A percentile compares a stretch with the other conserved stretches of the same genome.
Conservation (phyloP, 2,329 filamentous ascomycete species). For the Penicillium sp. region DNA sequence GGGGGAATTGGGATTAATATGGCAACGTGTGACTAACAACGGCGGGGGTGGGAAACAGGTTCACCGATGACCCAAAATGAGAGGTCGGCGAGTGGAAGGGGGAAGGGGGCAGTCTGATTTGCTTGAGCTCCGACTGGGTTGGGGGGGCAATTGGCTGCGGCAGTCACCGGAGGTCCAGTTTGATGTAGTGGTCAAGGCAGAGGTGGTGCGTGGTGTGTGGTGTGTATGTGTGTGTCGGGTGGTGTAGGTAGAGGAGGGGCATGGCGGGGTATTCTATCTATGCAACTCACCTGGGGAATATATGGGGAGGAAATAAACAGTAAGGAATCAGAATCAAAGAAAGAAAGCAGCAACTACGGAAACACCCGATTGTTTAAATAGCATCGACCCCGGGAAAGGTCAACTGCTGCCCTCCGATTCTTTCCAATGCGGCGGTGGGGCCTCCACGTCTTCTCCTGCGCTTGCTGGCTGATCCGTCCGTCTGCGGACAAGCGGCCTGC, state of each 20-base stretch:
- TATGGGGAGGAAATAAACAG: slow-evolving; percentile 10
- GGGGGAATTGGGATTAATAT: slow-evolving; percentile 23
- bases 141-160: slow-evolving; percentile 20
- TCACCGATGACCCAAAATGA: slow-evolving; percentile 49
- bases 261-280: slow-evolving; percentile 24
- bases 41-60: slow-evolving; percentile 30
- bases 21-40: slow-evolving; percentile 36
- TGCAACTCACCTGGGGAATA: slow-evolving; percentile 22
- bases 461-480: slow-evolving; percentile 36
- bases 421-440: slow-evolving; percentile 45
- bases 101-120: slow-evolving; percentile 22
- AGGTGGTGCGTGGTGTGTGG: no score
- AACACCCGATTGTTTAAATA: slow-evolving; percentile 31
- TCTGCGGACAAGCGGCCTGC: slow-evolving; percentile 31
- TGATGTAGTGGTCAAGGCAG: slow-evolving; percentile 18
- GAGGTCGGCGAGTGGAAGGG: slow-evolving; percentile 25
- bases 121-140: slow-evolving; percentile 21
- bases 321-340: slow-evolving; percentile 15
- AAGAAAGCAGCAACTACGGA: slow-evolving; percentile 10
- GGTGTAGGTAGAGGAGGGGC: slow-evolving; percentile 21
- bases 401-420: slow-evolving; percentile 39
- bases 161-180: slow-evolving; percentile 22
- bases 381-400: slow-evolving; percentile 32
- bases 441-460: slow-evolving; percentile 30
- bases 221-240: no score